These are phyloP conservation scores for Solanum appendiculatum DNA, from an alignment of 257 asterid species.

Conservation along the genomic window DNA sequence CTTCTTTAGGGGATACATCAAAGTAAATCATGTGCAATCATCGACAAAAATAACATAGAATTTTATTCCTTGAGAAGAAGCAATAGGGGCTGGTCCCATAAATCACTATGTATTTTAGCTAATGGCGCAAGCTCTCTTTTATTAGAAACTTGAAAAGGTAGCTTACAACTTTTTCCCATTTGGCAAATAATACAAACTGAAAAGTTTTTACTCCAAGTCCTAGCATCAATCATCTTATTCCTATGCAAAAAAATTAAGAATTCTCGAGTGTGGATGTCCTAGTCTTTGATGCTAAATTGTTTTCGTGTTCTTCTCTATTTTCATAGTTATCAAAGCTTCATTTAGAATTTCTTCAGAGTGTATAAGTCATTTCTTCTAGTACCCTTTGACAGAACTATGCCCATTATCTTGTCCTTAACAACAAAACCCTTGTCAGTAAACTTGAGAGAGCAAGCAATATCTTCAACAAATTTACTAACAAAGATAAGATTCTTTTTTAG, in stretches of 20 bases:
- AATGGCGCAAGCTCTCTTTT: neutral
- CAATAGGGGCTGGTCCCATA: neutral
- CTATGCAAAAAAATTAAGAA: neutral
- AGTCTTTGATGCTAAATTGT: neutral
- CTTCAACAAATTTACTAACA: neutral
- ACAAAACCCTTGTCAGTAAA: neutral
- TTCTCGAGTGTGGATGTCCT: neutral
- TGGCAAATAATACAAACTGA: too few relatives aligned
- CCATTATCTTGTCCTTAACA: neutral
- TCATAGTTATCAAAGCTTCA: neutral
- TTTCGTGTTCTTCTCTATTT: neutral
- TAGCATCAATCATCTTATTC: neutral
- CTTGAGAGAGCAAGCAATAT: neutral
- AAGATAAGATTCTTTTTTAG: neutral
- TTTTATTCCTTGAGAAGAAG: neutral
- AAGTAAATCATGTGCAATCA: neutral
- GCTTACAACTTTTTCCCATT: neutral
- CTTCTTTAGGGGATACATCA: neutral
- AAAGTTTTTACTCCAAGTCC: neutral
- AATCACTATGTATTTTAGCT: neutral
- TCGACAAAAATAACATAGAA: neutral
- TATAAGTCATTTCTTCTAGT: neutral
- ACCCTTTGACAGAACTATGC: neutral
- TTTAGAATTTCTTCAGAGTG: neutral
- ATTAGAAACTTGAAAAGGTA: neutral